A percentile compares a stretch with the other conserved stretches of the same genome.
These are phyloP conservation scores for Lepidium didymum DNA, from an alignment of 345 rosid genomes.

Conservation along the genomic window DNA sequence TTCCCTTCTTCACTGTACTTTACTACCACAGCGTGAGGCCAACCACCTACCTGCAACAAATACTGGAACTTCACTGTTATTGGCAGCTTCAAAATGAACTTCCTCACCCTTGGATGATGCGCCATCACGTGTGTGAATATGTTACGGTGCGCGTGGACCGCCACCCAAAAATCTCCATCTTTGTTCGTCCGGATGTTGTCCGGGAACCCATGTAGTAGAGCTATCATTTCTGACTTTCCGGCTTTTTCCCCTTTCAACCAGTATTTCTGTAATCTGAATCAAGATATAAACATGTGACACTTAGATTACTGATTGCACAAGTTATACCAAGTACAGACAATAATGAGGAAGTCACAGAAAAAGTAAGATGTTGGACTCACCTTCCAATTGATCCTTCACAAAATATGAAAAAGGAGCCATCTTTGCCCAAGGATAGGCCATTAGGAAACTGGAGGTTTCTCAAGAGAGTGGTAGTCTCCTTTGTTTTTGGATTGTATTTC, in stretches of 20 bases:
- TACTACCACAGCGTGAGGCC: conserved; percentile 40
- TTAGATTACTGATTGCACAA: background rate
- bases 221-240: conserved; percentile 69
- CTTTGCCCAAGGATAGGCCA: conserved; percentile 79
- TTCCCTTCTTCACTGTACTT: conserved; percentile 78
- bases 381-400: conserved; percentile 70
- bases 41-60: conserved; percentile 52
- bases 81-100: conserved; percentile 60
- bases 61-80: conserved; percentile 51
- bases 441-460: conserved; percentile 80
- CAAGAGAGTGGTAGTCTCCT: conserved; percentile 64
- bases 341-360: background rate
- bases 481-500: conserved; percentile 61
- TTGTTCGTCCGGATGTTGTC: conserved; percentile 74
- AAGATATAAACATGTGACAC: background rate
- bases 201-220: conserved; percentile 71
- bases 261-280: conserved; percentile 54
- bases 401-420: conserved; percentile 65
- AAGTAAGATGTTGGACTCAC: conserved; percentile 27
- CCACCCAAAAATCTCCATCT: conserved; percentile 93
- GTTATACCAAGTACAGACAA: background rate
- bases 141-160: conserved; percentile 52
- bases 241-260: conserved; percentile 92
- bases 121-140: conserved; percentile 34
- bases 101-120: conserved; percentile 44